A percentile compares a stretch with the other conserved stretches of the same genome.
These are phyloP conservation scores for Albugo candida DNA, from an alignment of 352 stramenopile species.

Conservation along the genomic window DNA sequence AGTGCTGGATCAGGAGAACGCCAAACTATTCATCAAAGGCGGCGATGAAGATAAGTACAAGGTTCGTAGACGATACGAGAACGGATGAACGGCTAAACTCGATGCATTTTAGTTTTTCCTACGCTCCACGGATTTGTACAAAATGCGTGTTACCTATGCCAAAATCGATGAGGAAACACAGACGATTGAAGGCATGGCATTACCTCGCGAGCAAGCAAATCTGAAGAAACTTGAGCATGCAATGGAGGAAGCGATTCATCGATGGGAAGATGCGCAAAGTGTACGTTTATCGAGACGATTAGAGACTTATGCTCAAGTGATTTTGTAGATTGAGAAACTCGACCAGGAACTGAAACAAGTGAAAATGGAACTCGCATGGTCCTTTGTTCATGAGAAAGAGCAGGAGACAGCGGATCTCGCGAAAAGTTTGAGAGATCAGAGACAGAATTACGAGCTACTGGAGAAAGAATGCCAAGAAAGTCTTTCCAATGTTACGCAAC, in stretches of 20 bases:
- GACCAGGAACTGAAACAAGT: conserved; percentile 48
- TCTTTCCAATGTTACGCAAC: conserved; percentile 7
- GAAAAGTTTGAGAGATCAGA: conserved; percentile 21
- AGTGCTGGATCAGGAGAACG: conserved; percentile 95
- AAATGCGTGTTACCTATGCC: conserved; percentile 70
- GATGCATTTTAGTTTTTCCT: conserved; percentile 79
- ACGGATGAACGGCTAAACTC: background rate
- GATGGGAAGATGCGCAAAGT: conserved; percentile 61
- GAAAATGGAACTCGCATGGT: conserved; percentile 68
- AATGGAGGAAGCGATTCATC: conserved; percentile 39
- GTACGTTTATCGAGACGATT: conserved; percentile 11
- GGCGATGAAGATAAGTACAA: conserved; percentile 91
- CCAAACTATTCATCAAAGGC: conserved; percentile 93
- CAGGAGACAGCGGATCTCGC: conserved; percentile 19
- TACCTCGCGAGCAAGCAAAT: conserved; percentile 49
- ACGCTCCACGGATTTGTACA: conserved; percentile 89
- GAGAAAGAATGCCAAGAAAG: conserved; percentile 17
- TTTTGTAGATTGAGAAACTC: conserved; percentile 39
- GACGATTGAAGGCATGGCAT: conserved; percentile 30
- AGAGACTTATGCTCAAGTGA: background rate
- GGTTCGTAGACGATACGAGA: background rate
- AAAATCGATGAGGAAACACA: conserved; percentile 74
- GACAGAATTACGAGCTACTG: conserved; percentile 20
- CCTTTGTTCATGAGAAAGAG: conserved; percentile 59
- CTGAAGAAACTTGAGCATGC: conserved; percentile 27